Evolutionary conservation across 257 asterid species (phyloP).

Genomic region (Cynanchum wilfordii): DNA sequence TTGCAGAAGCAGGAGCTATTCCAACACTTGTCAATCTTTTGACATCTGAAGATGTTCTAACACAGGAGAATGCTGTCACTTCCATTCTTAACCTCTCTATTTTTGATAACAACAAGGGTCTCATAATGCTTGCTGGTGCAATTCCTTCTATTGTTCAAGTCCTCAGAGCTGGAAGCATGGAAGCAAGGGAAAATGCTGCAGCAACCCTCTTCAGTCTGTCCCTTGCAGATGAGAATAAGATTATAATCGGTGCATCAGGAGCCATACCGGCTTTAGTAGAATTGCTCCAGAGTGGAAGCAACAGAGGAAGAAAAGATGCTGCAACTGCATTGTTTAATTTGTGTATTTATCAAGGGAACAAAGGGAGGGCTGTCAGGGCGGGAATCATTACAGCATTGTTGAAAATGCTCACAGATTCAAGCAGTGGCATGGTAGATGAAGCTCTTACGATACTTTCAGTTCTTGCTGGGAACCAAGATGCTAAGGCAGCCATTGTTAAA

Average conservation of each 20-base stretch:
- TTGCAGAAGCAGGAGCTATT: conserved; percentile 89
- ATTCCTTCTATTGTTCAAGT: conserved; percentile 84
- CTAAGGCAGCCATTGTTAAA: conserved; percentile 61
- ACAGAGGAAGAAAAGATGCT: conserved; percentile 90
- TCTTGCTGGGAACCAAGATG: conserved; percentile 78
- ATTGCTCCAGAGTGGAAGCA: conserved; percentile 60
- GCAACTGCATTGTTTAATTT: conserved; percentile 85
- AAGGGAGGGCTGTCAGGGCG: conserved; percentile 83
- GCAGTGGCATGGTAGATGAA: conserved; percentile 73
- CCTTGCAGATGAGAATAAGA: conserved; percentile 79
- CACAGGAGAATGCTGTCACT: conserved; percentile 87
- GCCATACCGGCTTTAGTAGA: conserved; percentile 84
- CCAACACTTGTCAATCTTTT: conserved; percentile 64
- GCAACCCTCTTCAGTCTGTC: conserved; percentile 89
- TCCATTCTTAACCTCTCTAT: conserved; percentile 81
- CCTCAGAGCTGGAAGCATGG: conserved; percentile 85
- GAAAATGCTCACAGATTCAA: conserved; percentile 70
- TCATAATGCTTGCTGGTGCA: conserved; percentile 86
- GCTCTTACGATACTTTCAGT: conserved; percentile 82
- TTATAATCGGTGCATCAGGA: conserved; percentile 89
- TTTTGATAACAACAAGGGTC: conserved; percentile 65
- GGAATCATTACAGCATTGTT: conserved; percentile 64
- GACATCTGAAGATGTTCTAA: conserved; percentile 55
- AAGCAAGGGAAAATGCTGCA: conserved; percentile 87
- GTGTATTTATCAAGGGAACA: conserved; percentile 87